Base-by-base conservation (phyloP, 805 yeast species). In the Metschnikowia corniflorae region DNA sequence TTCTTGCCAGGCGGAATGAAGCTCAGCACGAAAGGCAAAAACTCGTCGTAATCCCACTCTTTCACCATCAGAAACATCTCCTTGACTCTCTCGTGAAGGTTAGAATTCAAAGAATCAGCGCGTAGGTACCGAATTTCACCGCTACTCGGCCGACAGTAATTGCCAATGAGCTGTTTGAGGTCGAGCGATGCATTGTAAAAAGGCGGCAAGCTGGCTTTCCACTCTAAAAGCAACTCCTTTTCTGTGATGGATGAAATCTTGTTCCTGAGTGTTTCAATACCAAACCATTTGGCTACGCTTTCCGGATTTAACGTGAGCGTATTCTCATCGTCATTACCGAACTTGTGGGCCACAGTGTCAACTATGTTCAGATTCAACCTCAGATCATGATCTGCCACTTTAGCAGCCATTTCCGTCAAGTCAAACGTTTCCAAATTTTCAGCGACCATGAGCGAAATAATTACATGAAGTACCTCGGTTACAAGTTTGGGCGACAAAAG, bases 181-280 rank as follows among this genome's bases (percentile, higher is more conserved):
- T 78, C 81, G 12, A 84, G 64, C 14, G 80, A 73, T 27, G 81
- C 73, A 32, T 73, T 77, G 62, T 77, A 72, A 56, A 77, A 72
- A 7, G 77, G 72, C 2, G 93, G 89, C 27, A 85, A 66, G 5
- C 71, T 61, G 1, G 79, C 65, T 48, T 78, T 76, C 79, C 89
- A 76, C 35, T 73, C 71, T 32, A 83, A 68, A 41, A 80, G 50
- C 50, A 87, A 77, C 40, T 82, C 86, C 26, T 75, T 74, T 0
- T 46, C 46, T 12, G 48, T 37, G 5, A 42, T 31, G 2, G 48
- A 35, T 6, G 22, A 31, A 6, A 47, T 35, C 26, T 42, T 19
- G 9, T 37, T 40, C 26, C 41, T 43, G 35, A 86, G 61, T 0
- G 79, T 62, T 34, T 70, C 64, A 2, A 74, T 51, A 0, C 95